Evolutionary conservation across 495 filamentous ascomycete genomes (phyloP), one percentile per base, ranked within the genome.

Genomic region (Aspergillus cristatus): DNA sequence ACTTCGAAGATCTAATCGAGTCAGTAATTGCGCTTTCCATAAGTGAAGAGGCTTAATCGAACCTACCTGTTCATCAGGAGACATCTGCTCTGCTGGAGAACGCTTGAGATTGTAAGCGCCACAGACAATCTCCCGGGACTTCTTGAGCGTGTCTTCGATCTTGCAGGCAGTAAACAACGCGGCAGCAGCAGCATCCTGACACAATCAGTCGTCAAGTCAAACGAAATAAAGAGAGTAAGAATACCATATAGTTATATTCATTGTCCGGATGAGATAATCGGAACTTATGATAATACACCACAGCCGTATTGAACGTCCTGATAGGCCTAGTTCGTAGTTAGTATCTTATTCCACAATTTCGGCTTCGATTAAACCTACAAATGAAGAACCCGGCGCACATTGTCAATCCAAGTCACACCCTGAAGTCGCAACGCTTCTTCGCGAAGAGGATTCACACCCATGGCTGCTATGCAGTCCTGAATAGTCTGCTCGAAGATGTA

Each of bases 141-240:
- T 97, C 64, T 98, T 97, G 32, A 97, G 69, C 1, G 91, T 97
- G 55, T 98, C 91, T 53, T 98, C 91, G 31, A 90, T 87, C 60
- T 98, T 98, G 73, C 90, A 96, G 25, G 88, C 88, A 13, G 83
- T 81, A 50, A 97, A 90, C 20, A 98, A 68, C 18, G 85, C 78
- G 10, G 91, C 89, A 0, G 88, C 75, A 3, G 88, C 85, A 3
- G 86, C 87, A 55, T 97, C 91, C 74, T 81, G 35, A 18, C 35
- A 11, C 16, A 35, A 40, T 62, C 29, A 62, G 47, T 29, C 10
- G 31, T 11, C 7, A 3, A 15, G 6, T 7, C 32, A 11, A n/a
- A 31, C 4, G 13, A 12, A 14, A 34, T 32, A 7, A n/a, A 15
- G 0, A 17, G 15, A 24, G 20, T 4, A 13, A 4, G 13, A 38